A percentile compares a stretch with the other conserved stretches of the same genome.
These are phyloP conservation scores for Colletotrichum musae DNA, from an alignment of 2,329 filamentous ascomycete genomes.

Conservation along the genomic window DNA sequence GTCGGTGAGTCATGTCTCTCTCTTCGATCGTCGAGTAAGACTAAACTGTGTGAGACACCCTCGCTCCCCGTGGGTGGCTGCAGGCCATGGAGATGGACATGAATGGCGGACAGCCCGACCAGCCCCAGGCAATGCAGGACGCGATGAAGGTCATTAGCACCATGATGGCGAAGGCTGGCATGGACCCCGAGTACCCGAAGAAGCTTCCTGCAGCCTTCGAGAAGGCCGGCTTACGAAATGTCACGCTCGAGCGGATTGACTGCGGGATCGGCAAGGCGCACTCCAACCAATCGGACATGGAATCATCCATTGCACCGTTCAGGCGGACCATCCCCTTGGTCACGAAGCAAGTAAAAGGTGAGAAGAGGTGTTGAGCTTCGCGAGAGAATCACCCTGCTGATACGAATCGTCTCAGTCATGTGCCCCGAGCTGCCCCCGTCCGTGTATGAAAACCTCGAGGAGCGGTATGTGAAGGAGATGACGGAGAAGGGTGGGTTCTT, in stretches of 20 bases:
- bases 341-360: neutral
- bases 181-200: conserved; percentile 12
- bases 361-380: neutral
- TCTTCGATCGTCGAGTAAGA: neutral
- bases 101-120: neutral
- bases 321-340: conserved; percentile 5
- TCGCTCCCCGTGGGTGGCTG: conserved; percentile 40
- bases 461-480: conserved; percentile 36
- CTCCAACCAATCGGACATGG: conserved; percentile 10
- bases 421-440: conserved; percentile 8
- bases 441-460: conserved; percentile 5
- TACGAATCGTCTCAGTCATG: neutral
- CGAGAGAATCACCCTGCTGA: neutral
- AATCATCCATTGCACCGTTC: conserved; percentile 18
- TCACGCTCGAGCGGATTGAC: conserved; percentile 14
- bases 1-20: neutral
- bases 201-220: conserved; percentile 14
- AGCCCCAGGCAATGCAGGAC: conserved; percentile 19
- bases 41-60: conserved; percentile 10
- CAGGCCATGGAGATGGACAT: conserved; percentile 33
- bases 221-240: conserved; percentile 29
- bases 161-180: conserved; percentile 29
- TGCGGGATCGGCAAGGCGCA: conserved; percentile 16
- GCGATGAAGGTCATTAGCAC: conserved; percentile 18
- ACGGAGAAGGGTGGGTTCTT: conserved; percentile 23